These are phyloP conservation scores for Carallia brachiata DNA, from an alignment of 345 rosid genomes.

Conservation along the genomic window DNA sequence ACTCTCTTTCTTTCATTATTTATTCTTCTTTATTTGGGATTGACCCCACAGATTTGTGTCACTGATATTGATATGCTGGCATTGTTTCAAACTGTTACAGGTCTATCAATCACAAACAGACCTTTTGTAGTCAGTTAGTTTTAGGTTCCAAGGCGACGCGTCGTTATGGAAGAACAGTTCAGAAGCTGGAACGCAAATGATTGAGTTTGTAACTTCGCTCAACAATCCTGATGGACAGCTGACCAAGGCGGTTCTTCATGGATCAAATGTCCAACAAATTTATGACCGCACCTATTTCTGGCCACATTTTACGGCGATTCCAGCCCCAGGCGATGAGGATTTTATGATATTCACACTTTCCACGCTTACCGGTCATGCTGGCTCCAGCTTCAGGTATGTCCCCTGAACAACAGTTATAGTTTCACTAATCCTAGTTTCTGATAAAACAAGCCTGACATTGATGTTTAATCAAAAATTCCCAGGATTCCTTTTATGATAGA, in stretches of 20 bases:
- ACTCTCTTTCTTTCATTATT: too few species aligned
- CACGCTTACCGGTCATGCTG: constrained; percentile 80
- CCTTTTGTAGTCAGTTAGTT: constrained; percentile 33
- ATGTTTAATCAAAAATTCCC: too few species aligned
- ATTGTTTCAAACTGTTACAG: constrained; percentile 18
- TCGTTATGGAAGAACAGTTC: constrained; percentile 33
- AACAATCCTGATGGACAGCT: constrained; percentile 73
- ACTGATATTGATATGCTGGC: too few species aligned
- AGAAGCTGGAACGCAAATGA: constrained; percentile 20
- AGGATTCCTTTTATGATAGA: too few species aligned
- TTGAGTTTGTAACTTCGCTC: constrained; percentile 76
- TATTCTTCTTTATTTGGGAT: too few species aligned
- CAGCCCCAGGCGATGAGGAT: constrained; percentile 47
- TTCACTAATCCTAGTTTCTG: not conserved
- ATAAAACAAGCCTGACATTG: too few species aligned
- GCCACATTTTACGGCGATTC: constrained; percentile 70
- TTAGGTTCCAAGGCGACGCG: constrained; percentile 53
- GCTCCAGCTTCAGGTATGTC: constrained; percentile 60
- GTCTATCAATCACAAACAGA: constrained; percentile 43
- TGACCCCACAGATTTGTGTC: too few species aligned
- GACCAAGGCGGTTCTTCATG: constrained; percentile 50
- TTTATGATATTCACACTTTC: constrained; percentile 60
- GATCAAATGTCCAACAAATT: constrained; percentile 46
- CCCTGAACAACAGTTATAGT: too few species aligned
- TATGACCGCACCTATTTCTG: constrained; percentile 70